phyloP scores from a whole-genome alignment of 2,329 filamentous ascomycete species.

The Aspergillus aculeatus region DNA sequence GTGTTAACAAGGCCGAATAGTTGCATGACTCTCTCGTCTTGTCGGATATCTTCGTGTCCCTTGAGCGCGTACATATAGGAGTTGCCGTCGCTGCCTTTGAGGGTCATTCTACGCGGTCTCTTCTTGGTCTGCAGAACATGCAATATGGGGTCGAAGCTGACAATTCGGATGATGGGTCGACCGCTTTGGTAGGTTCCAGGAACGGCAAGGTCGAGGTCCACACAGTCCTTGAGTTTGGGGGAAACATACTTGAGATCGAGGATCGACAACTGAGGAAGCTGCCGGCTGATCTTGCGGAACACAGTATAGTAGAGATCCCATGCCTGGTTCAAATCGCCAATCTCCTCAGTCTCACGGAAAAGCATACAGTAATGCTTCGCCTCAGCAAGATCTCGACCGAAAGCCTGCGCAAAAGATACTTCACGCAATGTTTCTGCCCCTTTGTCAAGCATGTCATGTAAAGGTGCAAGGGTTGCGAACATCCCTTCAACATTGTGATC shows the following conservation, averaged over 20 bases:
- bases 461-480: conserved; percentile 84
- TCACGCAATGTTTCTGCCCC: conserved; percentile 92
- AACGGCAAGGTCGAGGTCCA: conserved; percentile 87
- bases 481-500: conserved; percentile 97
- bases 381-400: conserved; percentile 91
- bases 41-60: conserved; percentile 98
- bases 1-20: conserved; percentile 98
- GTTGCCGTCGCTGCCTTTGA: conserved; percentile 84
- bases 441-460: conserved; percentile 87
- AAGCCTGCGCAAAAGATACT: conserved; percentile 96
- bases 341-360: conserved; percentile 82
- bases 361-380: conserved; percentile 94
- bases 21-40: conserved; percentile 99
- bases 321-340: conserved; percentile 93
- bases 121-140: conserved; percentile 97
- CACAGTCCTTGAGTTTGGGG: conserved; percentile 81
- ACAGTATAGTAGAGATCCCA: conserved; percentile 99
- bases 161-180: conserved; percentile 77
- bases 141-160: conserved; percentile 85
- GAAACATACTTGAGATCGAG: conserved; percentile 96
- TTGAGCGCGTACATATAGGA: conserved; percentile 90
- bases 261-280: conserved; percentile 87
- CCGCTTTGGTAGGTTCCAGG: conserved; percentile 88
- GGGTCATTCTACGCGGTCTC: conserved; percentile 81
- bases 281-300: conserved; percentile 90